phyloP scores from a whole-genome alignment of 768 basidiomycete species.

The Leccinum uliginosum region DNA sequence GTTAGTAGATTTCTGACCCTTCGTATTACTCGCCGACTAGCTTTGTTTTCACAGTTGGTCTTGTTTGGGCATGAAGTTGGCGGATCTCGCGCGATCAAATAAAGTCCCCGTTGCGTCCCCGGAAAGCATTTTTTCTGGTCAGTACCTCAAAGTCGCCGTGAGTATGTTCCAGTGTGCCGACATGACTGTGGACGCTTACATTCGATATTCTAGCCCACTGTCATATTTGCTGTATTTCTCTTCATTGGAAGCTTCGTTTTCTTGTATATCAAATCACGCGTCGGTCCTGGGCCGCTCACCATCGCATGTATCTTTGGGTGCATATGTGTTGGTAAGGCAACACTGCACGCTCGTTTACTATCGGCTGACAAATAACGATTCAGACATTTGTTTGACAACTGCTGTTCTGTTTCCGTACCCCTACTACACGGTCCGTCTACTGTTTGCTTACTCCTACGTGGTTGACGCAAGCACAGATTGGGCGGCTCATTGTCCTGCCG shows the following conservation, averaged over 20 bases:
- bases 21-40: not conserved
- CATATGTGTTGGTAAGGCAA: constrained; percentile 50
- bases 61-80: constrained; percentile 61
- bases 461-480: constrained; percentile 35
- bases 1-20: constrained; percentile 35
- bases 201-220: constrained; percentile 39
- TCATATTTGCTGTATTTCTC: constrained; percentile 59
- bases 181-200: not conserved
- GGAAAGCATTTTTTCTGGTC: constrained; percentile 41
- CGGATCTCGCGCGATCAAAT: constrained; percentile 49
- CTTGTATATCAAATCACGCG: constrained; percentile 53
- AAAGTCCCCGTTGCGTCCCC: constrained; percentile 37
- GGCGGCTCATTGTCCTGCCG: constrained; percentile 51
- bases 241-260: constrained; percentile 56
- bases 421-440: constrained; percentile 44
- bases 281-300: constrained; percentile 61
- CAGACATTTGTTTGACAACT: constrained; percentile 58
- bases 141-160: constrained; percentile 52
- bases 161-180: constrained; percentile 1
- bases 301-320: constrained; percentile 56
- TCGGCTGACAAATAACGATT: not conserved
- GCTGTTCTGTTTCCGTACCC: constrained; percentile 62
- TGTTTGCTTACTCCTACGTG: not conserved
- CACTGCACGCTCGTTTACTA: not conserved
- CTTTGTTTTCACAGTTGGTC: constrained; percentile 48